A percentile compares a stretch with the other conserved stretches of the same genome.
phyloP scores from a whole-genome alignment of 2,329 filamentous ascomycete species.

The Aspergillus viridinutans region DNA sequence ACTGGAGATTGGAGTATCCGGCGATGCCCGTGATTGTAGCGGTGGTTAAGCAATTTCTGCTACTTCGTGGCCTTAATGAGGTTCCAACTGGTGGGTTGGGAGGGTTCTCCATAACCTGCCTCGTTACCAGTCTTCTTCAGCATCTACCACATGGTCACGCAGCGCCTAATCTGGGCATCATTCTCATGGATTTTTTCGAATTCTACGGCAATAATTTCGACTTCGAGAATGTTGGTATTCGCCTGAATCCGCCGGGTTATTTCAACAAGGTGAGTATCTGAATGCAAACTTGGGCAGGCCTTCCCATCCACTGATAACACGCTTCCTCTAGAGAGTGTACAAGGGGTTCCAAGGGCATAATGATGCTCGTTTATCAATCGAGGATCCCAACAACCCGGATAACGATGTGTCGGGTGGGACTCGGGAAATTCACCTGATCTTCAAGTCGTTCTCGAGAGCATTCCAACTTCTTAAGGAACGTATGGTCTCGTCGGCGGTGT shows the following conservation, averaged over 20 bases:
- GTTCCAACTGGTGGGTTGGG: conserved; percentile 87
- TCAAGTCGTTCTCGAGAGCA: conserved; percentile 65
- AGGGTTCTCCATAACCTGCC: conserved; percentile 89
- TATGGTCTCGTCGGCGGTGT: conserved; percentile 43
- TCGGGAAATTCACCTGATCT: conserved; percentile 62
- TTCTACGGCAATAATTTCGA: conserved; percentile 84
- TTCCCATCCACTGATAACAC: conserved; percentile 5
- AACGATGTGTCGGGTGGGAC: conserved; percentile 94
- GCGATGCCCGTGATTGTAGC: conserved; percentile 83
- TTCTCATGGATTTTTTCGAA: conserved; percentile 83
- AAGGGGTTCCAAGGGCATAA: conserved; percentile 53
- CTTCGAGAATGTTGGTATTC: conserved; percentile 65
- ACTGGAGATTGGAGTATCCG: conserved; percentile 76
- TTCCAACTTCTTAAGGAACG: conserved; percentile 54
- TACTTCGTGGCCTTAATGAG: conserved; percentile 87
- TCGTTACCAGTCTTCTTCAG: conserved; percentile 85
- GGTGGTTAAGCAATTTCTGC: conserved; percentile 85
- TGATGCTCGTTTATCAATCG: conserved; percentile 70
- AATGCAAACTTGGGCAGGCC: neutral
- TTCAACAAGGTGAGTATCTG: conserved; percentile 63
- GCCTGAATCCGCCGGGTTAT: conserved; percentile 68
- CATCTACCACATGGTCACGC: conserved; percentile 67
- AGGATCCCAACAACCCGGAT: conserved; percentile 77
- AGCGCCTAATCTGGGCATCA: conserved; percentile 68
- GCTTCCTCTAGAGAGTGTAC: conserved; percentile 27